Evolutionary conservation across 108 stramenopile genomes (phyloP).

Genomic region (Hondaea fermentalgiana): DNA sequence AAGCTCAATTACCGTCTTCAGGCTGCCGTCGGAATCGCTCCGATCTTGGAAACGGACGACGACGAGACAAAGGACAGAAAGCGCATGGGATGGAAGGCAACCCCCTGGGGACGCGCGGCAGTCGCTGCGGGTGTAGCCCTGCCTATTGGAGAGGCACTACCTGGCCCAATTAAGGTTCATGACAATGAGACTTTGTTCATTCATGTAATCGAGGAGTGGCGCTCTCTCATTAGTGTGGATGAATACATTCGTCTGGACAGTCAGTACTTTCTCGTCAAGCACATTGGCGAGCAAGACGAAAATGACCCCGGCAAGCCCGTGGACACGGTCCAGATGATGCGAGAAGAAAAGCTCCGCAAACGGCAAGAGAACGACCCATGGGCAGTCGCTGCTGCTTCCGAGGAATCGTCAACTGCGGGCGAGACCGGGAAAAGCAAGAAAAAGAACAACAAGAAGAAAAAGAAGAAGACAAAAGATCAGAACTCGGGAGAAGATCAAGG

Average conservation of each 20-base stretch:
- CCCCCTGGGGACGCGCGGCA: neutral
- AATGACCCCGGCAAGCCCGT: neutral
- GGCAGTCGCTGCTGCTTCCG: neutral
- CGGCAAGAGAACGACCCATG: neutral
- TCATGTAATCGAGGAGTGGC: neutral
- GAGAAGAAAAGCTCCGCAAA: neutral
- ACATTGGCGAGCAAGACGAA: neutral
- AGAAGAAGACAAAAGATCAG: neutral
- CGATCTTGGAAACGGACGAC: neutral
- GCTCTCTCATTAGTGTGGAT: neutral
- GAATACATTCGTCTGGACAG: neutral
- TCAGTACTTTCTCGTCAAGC: neutral
- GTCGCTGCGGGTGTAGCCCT: neutral
- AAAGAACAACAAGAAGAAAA: neutral
- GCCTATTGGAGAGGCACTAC: neutral
- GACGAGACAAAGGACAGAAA: neutral
- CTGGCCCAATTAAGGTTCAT: neutral
- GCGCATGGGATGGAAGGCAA: neutral
- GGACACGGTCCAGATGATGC: neutral
- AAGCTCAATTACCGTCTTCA: neutral
- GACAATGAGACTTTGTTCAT: neutral
- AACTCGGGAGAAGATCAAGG: neutral
- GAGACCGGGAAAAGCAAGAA: neutral
- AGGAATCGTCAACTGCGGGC: neutral
- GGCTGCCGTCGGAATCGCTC: neutral